Evolutionary conservation across 768 basidiomycete species (phyloP).

Genomic region (Tulasnella sp.): DNA sequence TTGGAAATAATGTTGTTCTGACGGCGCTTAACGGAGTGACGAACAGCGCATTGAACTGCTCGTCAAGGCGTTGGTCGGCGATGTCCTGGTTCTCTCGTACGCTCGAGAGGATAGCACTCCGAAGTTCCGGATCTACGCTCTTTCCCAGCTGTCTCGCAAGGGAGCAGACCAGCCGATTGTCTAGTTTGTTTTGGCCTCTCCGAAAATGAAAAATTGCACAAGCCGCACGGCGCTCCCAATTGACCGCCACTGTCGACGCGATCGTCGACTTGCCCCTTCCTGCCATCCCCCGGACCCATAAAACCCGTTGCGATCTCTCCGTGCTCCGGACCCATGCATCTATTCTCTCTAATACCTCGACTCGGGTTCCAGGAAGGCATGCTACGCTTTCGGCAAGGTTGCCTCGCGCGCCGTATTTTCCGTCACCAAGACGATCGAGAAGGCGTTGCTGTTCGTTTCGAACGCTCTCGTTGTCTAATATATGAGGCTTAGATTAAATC

Average conservation of each 20-base stretch:
- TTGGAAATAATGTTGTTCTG: no score
- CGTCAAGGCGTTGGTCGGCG: no score
- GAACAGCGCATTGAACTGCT: no score
- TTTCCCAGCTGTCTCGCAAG: not conserved
- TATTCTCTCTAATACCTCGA: not conserved
- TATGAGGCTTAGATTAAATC: no score
- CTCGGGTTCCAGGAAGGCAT: not conserved
- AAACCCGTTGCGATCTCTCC: not conserved
- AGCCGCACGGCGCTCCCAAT: not conserved
- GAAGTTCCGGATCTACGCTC: not conserved
- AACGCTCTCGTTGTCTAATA: not conserved
- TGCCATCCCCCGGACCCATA: not conserved
- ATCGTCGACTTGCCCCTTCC: not conserved
- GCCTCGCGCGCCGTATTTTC: not conserved
- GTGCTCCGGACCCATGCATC: not conserved
- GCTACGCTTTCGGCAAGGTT: not conserved
- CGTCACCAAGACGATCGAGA: not conserved
- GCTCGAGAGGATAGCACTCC: not conserved
- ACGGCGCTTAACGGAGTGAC: no score
- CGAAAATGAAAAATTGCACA: not conserved
- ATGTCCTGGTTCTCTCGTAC: no score
- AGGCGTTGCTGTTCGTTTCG: not conserved
- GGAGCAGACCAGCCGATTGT: not conserved
- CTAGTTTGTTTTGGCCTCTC: not conserved
- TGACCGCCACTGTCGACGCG: not conserved